Evolutionary conservation across 23 red algal species (phyloP), one percentile per base, ranked within the genome.

Genomic region (Gracilaria gracilis): DNA sequence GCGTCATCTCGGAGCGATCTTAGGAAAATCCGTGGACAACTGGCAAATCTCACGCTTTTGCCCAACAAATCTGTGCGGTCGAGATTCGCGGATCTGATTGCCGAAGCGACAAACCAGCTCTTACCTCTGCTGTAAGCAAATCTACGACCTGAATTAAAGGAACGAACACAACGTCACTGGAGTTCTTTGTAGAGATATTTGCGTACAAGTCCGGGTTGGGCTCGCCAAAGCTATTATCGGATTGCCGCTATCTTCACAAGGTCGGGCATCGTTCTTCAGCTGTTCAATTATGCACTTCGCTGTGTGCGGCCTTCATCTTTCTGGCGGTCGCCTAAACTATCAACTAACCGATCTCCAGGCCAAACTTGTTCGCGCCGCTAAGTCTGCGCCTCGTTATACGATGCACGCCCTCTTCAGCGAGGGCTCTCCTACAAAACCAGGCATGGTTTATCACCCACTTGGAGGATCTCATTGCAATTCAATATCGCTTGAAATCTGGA

Each of bases 261-360:
- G n/a, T 31, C 32, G 25, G 25, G 6, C 61, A 65, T 65, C 27
- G 4, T 46, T 46, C 42, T 46, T 11, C 42, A 46, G 5, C 42
- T 7, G 42, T 11, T 46, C 42, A 65, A 42, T 12, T 6, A 90
- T 90, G 86, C 71, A 53, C 12, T 69, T 90, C 20, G 86, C 86
- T 40, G 86, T 90, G 11, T 79, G 71, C 46, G 86, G 86, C 58
- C 72, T 80, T 38, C 86, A 90, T 57, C 53, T 90, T 2, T 81
- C 75, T 21, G 73, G 59, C 31, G 75, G 71, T 1, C 51, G 49
- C 28, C 58, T 90, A 0, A 79, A 90, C 54, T 79, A 90, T 67
- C 86, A 90, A 49, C 47, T 90, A 14, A 57, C 35, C 6, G 70
- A 57, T 29, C n/a, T 50, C 44, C 64, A 67, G 0, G 70, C 70